A percentile compares a stretch with the other conserved stretches of the same genome.
phyloP scores from a whole-genome alignment of 805 yeast species.

The Candida parachauliodes region DNA sequence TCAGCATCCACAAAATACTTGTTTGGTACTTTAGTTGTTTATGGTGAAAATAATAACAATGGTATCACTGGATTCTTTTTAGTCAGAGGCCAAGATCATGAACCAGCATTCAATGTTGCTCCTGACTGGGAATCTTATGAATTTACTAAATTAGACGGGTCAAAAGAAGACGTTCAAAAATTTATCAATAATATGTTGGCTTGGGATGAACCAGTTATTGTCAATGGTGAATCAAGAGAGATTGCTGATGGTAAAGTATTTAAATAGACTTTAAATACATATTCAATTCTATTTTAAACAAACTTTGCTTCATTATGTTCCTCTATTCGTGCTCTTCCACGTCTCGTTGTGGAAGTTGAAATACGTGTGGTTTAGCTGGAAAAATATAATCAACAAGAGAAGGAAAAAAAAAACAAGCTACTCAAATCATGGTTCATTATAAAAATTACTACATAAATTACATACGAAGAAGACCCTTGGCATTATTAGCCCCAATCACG shows the following conservation, averaged over 20 bases:
- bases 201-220: slow-evolving; percentile 91
- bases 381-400: slow-evolving; percentile 1
- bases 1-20: slow-evolving; percentile 87
- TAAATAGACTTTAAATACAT: slow-evolving; percentile 50
- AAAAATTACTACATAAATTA: slow-evolving; percentile 41
- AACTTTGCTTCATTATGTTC: not conserved
- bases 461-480: slow-evolving; percentile 59
- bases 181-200: slow-evolving; percentile 92
- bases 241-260: slow-evolving; percentile 97
- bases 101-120: slow-evolving; percentile 95
- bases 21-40: slow-evolving; percentile 91
- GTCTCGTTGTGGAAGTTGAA: too few relatives aligned
- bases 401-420: not conserved
- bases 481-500: slow-evolving; percentile 45
- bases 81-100: slow-evolving; percentile 89
- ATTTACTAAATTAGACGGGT: slow-evolving; percentile 77
- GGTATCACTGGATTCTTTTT: slow-evolving; percentile 95
- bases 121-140: slow-evolving; percentile 98
- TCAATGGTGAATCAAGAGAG: slow-evolving; percentile 78
- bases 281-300: not conserved
- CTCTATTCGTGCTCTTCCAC: too few relatives aligned
- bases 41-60: slow-evolving; percentile 98
- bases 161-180: slow-evolving; percentile 71
- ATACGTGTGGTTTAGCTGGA: too few relatives aligned
- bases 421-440: slow-evolving; percentile 8